Percentiles rank a stretch among this genome's conserved stretches.
phyloP scores from a whole-genome alignment of 176 grass and related monocot genomes.

The Cocos nucifera region DNA sequence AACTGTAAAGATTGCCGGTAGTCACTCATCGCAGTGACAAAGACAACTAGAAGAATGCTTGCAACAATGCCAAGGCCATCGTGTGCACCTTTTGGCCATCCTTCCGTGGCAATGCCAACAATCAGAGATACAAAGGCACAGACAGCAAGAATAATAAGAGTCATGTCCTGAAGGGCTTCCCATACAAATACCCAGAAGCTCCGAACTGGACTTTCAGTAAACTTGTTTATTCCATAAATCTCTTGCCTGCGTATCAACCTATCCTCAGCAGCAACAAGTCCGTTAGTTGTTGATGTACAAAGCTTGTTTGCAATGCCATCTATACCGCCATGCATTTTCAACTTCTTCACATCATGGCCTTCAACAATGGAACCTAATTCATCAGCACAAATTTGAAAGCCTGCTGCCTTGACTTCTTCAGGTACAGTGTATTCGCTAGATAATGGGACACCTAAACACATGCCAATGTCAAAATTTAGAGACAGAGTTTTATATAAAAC shows the following conservation, averaged over 20 bases:
- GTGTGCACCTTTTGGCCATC: constrained; percentile 92
- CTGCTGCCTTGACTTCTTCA: constrained; percentile 56
- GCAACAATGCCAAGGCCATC: constrained; percentile 93
- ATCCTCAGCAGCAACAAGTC: constrained; percentile 39
- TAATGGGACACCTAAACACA: constrained; percentile 33
- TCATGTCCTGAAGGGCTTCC: constrained; percentile 88
- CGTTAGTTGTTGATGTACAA: constrained; percentile 34
- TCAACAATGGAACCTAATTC: constrained; percentile 85
- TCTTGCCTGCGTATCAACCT: constrained; percentile 57
- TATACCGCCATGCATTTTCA: constrained; percentile 46
- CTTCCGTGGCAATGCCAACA: constrained; percentile 78
- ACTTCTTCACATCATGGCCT: constrained; percentile 72
- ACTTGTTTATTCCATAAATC: constrained; percentile 84
- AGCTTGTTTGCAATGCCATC: constrained; percentile 70
- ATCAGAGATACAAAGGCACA: constrained; percentile 82
- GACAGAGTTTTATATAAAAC: too few species aligned
- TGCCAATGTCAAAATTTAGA: neutral
- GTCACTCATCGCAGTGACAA: constrained; percentile 86
- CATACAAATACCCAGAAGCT: constrained; percentile 96
- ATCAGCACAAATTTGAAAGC: constrained; percentile 70
- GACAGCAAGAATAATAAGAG: constrained; percentile 72
- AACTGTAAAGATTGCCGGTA: constrained; percentile 93
- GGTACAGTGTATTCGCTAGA: constrained; percentile 64
- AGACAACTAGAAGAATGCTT: constrained; percentile 90
- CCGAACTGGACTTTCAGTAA: constrained; percentile 61